Conservation (phyloP, 345 rosid species). For the Mangifera indica region DNA sequence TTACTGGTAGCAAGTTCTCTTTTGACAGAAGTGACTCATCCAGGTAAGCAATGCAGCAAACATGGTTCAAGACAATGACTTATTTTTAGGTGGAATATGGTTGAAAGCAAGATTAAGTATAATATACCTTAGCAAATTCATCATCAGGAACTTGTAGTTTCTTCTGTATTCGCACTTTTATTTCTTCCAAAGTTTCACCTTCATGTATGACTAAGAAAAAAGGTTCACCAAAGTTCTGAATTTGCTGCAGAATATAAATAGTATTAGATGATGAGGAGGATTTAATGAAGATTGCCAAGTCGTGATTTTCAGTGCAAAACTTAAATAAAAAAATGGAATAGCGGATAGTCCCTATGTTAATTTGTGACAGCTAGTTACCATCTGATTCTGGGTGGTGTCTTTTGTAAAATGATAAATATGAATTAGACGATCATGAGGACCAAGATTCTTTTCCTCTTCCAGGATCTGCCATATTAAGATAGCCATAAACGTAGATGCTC, state of each 20-base stretch:
- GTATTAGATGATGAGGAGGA: constrained; percentile 8
- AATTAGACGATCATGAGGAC: constrained; percentile 84
- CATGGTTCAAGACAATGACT: too few species aligned
- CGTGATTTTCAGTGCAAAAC: not conserved
- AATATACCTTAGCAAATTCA: constrained; percentile 85
- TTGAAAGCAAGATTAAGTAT: not conserved
- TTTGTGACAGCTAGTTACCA: constrained; percentile 32
- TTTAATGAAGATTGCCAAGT: not conserved
- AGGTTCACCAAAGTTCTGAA: constrained; percentile 95
- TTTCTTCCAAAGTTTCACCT: constrained; percentile 81
- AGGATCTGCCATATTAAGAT: constrained; percentile 54
- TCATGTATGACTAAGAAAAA: constrained; percentile 92
- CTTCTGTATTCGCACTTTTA: constrained; percentile 82
- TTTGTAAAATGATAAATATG: constrained; percentile 90
- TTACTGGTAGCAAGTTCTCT: not conserved
- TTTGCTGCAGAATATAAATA: constrained; percentile 53
- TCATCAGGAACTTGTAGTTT: constrained; percentile 91
- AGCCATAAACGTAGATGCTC: not conserved
- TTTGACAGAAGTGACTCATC: not conserved
- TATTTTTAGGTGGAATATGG: not conserved
- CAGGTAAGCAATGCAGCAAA: too few species aligned
- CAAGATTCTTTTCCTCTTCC: constrained; percentile 94
- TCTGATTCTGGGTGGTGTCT: constrained; percentile 77
- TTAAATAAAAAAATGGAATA: not conserved
- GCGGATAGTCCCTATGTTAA: constrained; percentile 26